These are phyloP conservation scores for Salvia miltiorrhiza DNA, from an alignment of 257 asterid species.

Conservation along the genomic window DNA sequence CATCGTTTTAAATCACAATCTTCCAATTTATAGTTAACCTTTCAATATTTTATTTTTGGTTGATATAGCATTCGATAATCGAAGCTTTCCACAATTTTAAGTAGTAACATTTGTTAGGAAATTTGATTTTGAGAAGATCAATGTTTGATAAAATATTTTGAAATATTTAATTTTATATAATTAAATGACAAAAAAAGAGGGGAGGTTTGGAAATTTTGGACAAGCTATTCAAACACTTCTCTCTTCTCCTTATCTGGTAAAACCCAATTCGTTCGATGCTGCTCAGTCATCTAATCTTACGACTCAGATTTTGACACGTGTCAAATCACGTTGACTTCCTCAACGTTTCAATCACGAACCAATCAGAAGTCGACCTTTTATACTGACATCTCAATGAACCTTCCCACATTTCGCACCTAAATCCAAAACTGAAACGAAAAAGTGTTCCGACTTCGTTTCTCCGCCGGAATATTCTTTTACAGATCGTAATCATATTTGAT, in stretches of 20 bases:
- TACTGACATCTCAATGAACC: background rate
- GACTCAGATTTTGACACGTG: slow-evolving; percentile 37
- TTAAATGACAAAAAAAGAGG: too few species aligned
- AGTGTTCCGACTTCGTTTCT: background rate
- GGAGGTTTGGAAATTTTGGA: background rate
- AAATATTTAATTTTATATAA: too few species aligned
- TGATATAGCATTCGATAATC: too few species aligned
- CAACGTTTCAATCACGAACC: slow-evolving; percentile 7
- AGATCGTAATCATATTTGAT: background rate
- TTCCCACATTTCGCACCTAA: slow-evolving; percentile 25
- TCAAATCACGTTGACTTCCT: slow-evolving; percentile 11
- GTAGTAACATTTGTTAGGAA: too few species aligned
- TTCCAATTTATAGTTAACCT: background rate
- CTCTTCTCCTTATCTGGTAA: background rate
- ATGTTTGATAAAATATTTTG: too few species aligned
- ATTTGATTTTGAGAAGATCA: too few species aligned
- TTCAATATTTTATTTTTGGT: background rate
- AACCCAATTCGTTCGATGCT: background rate
- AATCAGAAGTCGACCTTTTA: slow-evolving; percentile 6
- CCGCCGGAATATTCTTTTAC: background rate
- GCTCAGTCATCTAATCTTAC: slow-evolving; percentile 23
- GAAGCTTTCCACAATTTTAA: too few species aligned
- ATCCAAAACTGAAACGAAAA: slow-evolving; percentile 1
- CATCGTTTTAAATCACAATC: background rate
- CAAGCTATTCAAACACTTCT: background rate